Evolutionary conservation across 2,329 filamentous ascomycete genomes (phyloP).

Genomic region (Arthrobotrys musiformis): DNA sequence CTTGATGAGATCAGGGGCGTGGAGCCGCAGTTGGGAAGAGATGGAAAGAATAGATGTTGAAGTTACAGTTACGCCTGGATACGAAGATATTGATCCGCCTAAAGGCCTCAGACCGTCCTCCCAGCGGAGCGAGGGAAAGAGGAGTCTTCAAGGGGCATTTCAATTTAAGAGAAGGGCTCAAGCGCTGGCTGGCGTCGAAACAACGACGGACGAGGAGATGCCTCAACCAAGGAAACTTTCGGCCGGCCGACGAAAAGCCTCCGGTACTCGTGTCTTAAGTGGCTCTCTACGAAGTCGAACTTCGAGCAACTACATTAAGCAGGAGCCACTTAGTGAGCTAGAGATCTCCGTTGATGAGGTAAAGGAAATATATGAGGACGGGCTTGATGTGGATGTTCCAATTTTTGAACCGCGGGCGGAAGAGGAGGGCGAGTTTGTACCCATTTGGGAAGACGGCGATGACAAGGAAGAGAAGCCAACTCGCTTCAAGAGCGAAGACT

Average conservation of each 20-base stretch:
- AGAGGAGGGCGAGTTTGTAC: slow-evolving; percentile 34
- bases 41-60: slow-evolving; percentile 99
- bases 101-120: slow-evolving; percentile 26
- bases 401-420: slow-evolving; percentile 34
- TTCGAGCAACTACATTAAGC: slow-evolving; percentile 40
- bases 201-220: slow-evolving; percentile 52
- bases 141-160: slow-evolving; percentile 34
- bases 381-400: slow-evolving; percentile 31
- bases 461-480: slow-evolving; percentile 23
- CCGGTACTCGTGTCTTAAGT: slow-evolving; percentile 30
- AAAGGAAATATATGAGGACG: slow-evolving; percentile 43
- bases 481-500: slow-evolving; percentile 36
- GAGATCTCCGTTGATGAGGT: slow-evolving; percentile 21
- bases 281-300: slow-evolving; percentile 35
- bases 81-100: slow-evolving; percentile 39
- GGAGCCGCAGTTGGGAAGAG: slow-evolving; percentile 93
- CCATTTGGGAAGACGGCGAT: slow-evolving; percentile 50
- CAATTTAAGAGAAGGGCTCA: slow-evolving; percentile 46
- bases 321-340: slow-evolving; percentile 49
- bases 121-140: slow-evolving; percentile 43
- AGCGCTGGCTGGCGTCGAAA: slow-evolving; percentile 39
- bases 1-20: slow-evolving; percentile 88
- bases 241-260: slow-evolving; percentile 17
- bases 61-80: slow-evolving; percentile 64
- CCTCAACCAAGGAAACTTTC: slow-evolving; percentile 30